Evolutionary conservation across 2,329 filamentous ascomycete species (phyloP).

Genomic region (Malbranchea cinnamomea): DNA sequence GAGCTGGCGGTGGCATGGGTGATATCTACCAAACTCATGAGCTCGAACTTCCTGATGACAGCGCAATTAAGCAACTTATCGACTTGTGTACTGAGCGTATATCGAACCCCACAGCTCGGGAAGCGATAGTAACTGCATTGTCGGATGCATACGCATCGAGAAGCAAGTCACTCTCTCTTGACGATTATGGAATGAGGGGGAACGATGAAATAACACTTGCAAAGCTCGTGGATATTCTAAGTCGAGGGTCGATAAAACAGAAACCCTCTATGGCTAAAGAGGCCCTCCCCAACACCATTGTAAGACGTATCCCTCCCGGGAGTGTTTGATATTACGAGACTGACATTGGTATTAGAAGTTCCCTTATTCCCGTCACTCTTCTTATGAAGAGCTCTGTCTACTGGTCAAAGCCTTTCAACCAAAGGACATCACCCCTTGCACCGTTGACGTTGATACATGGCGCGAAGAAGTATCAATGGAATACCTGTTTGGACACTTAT

Average conservation of each 20-base stretch:
- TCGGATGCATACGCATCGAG: constrained; percentile 19
- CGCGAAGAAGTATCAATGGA: constrained; percentile 45
- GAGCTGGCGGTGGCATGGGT: constrained; percentile 63
- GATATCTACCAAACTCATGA: constrained; percentile 57
- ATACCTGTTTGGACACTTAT: constrained; percentile 57
- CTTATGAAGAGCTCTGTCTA: constrained; percentile 61
- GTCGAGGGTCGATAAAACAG: constrained; percentile 11
- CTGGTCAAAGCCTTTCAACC: constrained; percentile 56
- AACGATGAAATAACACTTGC: constrained; percentile 23
- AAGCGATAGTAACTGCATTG: constrained; percentile 18
- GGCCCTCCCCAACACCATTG: constrained; percentile 20
- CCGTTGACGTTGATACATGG: constrained; percentile 52
- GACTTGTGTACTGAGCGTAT: constrained; percentile 33
- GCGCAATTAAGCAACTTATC: constrained; percentile 38
- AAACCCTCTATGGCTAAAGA: not conserved
- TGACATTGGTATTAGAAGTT: constrained; percentile 36
- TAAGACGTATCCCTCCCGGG: constrained; percentile 10
- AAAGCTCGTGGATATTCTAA: constrained; percentile 20
- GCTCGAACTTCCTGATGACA: constrained; percentile 41
- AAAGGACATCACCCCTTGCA: constrained; percentile 70
- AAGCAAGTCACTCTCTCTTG: constrained; percentile 22
- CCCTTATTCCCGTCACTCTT: constrained; percentile 82
- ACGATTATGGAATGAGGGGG: constrained; percentile 23
- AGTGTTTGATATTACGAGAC: not conserved
- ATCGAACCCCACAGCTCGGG: constrained; percentile 16